phyloP scores from a whole-genome alignment of 306 rosid species.

The Inga leiocalycina region DNA sequence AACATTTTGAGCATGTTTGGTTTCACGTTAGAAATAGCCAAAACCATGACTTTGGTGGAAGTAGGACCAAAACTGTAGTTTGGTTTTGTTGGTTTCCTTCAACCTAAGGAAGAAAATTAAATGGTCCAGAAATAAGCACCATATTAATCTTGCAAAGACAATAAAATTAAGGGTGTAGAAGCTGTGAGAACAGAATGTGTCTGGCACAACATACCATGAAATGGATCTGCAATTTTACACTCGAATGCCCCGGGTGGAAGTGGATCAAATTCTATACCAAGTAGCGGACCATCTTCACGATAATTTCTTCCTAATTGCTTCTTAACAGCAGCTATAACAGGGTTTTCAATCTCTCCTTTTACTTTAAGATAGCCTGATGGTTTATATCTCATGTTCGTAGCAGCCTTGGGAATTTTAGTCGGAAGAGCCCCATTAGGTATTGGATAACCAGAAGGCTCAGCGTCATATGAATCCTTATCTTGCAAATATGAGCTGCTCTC shows the following conservation, averaged over 20 bases:
- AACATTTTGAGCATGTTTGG: not conserved
- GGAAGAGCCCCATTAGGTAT: slow-evolving; percentile 59
- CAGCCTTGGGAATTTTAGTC: slow-evolving; percentile 55
- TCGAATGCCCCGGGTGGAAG: slow-evolving; percentile 98
- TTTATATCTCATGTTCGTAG: slow-evolving; percentile 60
- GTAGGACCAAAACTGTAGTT: not conserved
- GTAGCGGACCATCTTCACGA: slow-evolving; percentile 85
- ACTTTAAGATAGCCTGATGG: slow-evolving; percentile 97
- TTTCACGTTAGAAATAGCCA: not conserved
- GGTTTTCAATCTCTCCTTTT: slow-evolving; percentile 91
- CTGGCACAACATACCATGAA: slow-evolving; percentile 59
- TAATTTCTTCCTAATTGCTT: slow-evolving; percentile 84
- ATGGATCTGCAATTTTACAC: slow-evolving; percentile 54
- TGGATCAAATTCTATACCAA: slow-evolving; percentile 80
- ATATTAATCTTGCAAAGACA: slow-evolving; percentile 23
- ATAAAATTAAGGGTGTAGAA: slow-evolving; percentile 10
- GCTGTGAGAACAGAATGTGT: not conserved
- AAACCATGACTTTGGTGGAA: not conserved
- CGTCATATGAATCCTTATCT: slow-evolving; percentile 67
- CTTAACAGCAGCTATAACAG: slow-evolving; percentile 95
- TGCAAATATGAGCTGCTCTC: slow-evolving; percentile 85
- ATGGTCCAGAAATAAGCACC: slow-evolving; percentile 18
- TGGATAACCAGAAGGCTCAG: slow-evolving; percentile 65
- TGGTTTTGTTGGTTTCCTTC: not conserved
- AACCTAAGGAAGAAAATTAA: not conserved